These are phyloP conservation scores for Xylaria polymorpha DNA, from an alignment of 2,329 filamentous ascomycete species.

Conservation along the genomic window DNA sequence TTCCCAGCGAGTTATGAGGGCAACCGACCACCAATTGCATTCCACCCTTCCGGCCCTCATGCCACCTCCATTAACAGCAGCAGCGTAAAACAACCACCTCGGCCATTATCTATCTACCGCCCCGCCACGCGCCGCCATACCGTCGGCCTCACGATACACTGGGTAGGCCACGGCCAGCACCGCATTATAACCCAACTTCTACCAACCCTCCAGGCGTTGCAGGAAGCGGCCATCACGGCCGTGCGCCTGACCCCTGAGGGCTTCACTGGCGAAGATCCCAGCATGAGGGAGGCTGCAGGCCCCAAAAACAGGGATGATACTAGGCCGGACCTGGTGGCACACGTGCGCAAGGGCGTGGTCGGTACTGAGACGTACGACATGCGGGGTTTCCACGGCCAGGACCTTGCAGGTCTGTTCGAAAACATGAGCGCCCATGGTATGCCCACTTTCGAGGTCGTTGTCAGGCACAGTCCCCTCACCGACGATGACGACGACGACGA, in stretches of 20 bases:
- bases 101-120: conserved; percentile 18
- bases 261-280: conserved; percentile 13
- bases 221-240: conserved; percentile 43
- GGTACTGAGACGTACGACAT: conserved; percentile 30
- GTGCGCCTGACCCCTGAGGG: conserved; percentile 29
- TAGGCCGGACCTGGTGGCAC: conserved; percentile 12
- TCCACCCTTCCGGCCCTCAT: background rate
- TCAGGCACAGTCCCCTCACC: background rate
- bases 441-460: conserved; percentile 29
- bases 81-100: conserved; percentile 17
- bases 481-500: conserved; percentile 17
- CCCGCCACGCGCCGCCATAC: conserved; percentile 38
- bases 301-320: background rate
- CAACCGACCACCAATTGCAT: conserved; percentile 6
- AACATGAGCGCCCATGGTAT: conserved; percentile 20
- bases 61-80: conserved; percentile 14
- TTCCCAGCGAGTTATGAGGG: background rate
- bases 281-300: background rate
- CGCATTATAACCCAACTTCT: conserved; percentile 44
- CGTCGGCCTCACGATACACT: conserved; percentile 47
- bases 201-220: conserved; percentile 45
- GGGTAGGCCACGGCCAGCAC: conserved; percentile 45
- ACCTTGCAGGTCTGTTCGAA: conserved; percentile 28
- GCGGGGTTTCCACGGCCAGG: conserved; percentile 21
- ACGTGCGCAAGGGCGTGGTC: conserved; percentile 27